Evolutionary conservation across 306 rosid species (phyloP), one percentile per base, ranked within the genome.

Genomic region (Quillaja saponaria): DNA sequence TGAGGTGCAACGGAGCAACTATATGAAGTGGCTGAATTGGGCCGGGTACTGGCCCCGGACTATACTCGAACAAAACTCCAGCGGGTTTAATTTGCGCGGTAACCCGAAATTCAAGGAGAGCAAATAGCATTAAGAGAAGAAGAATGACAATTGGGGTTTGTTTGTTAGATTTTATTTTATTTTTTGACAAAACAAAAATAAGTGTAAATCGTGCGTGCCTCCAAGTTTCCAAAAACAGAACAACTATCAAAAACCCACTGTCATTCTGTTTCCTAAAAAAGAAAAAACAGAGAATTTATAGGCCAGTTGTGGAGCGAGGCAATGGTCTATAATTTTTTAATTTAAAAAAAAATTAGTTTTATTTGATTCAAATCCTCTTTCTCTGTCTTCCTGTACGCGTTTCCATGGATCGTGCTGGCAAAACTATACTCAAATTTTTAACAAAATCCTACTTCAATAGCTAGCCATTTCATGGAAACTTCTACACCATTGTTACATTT

Each of bases 81-180:
- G 28, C 73, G 50, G 17, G 67, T 37, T 60, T 7, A 19, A 25
- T 47, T 59, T 82, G 77, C 82, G 76, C 78, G 95, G 91, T 68
- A 78, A 87, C 63, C 94, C 96, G 76, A 73, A 41, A 71, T 15
- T 62, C 11, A 62, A 71, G 94, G 84, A 67, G 48, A 57, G 28
- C 14, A 67, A 28, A n/a, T 28, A 34, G 17, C 46, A 67, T 58
- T 34, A 2, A 21, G 59, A 0, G 10, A 51, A 7, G 39, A 28
- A 41, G 20, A 60, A 35, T 34, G 48, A 71, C 73, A 72, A 68
- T 66, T 81, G 79, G 66, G 61, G 50, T 28, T 25, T 2, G 3
- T 25, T 25, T 25, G 2, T 25, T 25, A n/a, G n/a, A n/a, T 25
- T 4, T 25, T 25, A 1, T 25, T 25, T 4, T 25, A 1, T 25